phyloP scores from a whole-genome alignment of 106 monocot genomes.

The Ottelia alismoides region DNA sequence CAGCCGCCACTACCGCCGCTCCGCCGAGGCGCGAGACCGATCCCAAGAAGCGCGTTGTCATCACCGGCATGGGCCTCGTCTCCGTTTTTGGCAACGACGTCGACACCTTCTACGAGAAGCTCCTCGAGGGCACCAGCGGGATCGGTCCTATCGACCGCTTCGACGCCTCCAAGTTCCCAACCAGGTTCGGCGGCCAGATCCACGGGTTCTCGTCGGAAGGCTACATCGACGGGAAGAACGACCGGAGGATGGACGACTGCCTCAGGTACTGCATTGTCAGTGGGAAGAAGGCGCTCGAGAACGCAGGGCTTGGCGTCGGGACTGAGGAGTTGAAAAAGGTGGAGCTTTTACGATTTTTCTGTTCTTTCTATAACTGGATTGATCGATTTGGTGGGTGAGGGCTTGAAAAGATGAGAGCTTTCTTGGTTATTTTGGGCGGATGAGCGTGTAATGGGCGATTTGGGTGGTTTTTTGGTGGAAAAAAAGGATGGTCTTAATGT shows the following conservation, averaged over 20 bases:
- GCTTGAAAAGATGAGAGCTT: background rate
- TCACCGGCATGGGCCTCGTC: slow-evolving; percentile 94
- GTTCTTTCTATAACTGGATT: background rate
- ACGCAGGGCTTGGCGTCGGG: slow-evolving; percentile 41
- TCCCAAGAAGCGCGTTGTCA: slow-evolving; percentile 89
- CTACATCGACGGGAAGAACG: slow-evolving; percentile 85
- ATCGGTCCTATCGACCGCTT: slow-evolving; percentile 76
- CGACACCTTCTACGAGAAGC: slow-evolving; percentile 67
- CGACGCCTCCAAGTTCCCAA: slow-evolving; percentile 85
- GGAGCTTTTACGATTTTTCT: background rate
- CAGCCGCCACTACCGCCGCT: slow-evolving; percentile 14
- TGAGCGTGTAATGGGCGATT: too few relatives aligned
- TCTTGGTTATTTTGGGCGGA: background rate
- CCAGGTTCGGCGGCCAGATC: slow-evolving; percentile 89
- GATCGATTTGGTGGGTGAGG: too few relatives aligned
- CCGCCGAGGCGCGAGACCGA: slow-evolving; percentile 72
- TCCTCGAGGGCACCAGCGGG: slow-evolving; percentile 81
- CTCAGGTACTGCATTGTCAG: slow-evolving; percentile 71
- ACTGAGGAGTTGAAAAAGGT: slow-evolving; percentile 34
- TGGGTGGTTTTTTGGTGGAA: too few relatives aligned
- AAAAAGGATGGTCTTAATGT: too few relatives aligned
- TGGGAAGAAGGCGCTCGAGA: slow-evolving; percentile 86
- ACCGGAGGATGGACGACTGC: slow-evolving; percentile 69
- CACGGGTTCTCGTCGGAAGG: slow-evolving; percentile 73
- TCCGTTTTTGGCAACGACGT: slow-evolving; percentile 94